Base-by-base conservation (phyloP, 768 basidiomycete genomes). In the Calocera cornea region DNA sequence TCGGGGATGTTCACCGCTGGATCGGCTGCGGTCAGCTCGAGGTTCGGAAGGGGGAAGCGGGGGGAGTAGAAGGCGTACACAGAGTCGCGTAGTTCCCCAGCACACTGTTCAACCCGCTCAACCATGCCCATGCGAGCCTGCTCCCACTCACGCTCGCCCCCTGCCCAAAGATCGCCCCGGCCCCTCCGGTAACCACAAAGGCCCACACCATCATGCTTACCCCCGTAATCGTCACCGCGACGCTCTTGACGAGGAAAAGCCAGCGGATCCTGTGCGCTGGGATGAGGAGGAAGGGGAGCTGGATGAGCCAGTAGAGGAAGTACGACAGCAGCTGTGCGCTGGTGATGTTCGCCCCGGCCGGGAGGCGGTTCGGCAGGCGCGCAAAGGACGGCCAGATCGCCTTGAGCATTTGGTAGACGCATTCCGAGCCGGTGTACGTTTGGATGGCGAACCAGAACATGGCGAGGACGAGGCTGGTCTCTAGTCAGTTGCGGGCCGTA, bases 161-260 rank as follows among this genome's bases (percentile, higher is more conserved):
- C 67, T 82, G 76, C 0, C 79, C 72, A 64, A 84, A 82, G 47
- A 92, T 78, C 34, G 88, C 87, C 1, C 79, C 78, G n/a, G 79
- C 78, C 10, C 74, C 76, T 24, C 84, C 79, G 0, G 83, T 86
- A 71, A 83, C 84, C 69, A 86, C 82, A 70, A 89, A 82, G 1
- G 89, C 84, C 90, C 91, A 92, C 34, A 90, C 87, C 68, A 92
- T 78, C 72, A 92, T 88, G 11, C 85, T 80, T 44, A 92, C 71
- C 80, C 85, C 87, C 1, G 86, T 82, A 24, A 81, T 77, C 10
- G 88, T 86, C 10, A 88, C 88, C 38, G 87, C 72, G 54, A 86
- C 76, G 1, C 79, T 76, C 75, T 92, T 93, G 68, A 82, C 78
- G 49, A 86, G 77, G 80, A 92, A 95, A 34, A 93, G 78, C 76